Evolutionary conservation across 305 asterid species (phyloP), one percentile per base, ranked within the genome.

Genomic region (Solanum aculeatissimum): DNA sequence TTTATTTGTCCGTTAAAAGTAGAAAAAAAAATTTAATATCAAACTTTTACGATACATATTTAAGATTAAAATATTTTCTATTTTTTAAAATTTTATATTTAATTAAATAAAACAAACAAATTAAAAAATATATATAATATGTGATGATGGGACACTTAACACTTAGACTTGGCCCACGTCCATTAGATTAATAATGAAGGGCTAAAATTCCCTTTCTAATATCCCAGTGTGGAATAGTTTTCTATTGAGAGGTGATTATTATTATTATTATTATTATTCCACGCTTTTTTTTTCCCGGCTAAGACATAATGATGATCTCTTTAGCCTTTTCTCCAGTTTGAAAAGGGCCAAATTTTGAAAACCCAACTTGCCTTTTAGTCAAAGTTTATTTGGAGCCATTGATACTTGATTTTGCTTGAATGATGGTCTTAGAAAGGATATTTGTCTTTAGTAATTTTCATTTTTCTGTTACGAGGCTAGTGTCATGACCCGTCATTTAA

Each of bases 31-130:
- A n/a, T 3, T 18, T 2, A 43, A 43, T 19, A 4, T 49, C 19
- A 19, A 19, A 7, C 19, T 55, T 55, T 19, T 23, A 19, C 0
- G 0, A 2, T 0, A 1, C 1, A 3, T 8, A 3, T 0, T 0
- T 8, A 55, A 19, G 3, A 8, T 55, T 2, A 55, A 1, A 55
- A 19, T 4, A 55, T 19, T 54, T 6, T 16, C 7, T 1, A 53
- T 18, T 7, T 53, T 53, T 1, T 53, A 16, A 6, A 53, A 16
- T 1, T 18, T 0, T 16, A 1, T 18, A 4, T 2, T 1, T 18
- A 54, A 54, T 54, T 3, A 54, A 53, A 54, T 0, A 18, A 7
- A 10, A 15, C 3, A 54, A 54, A 55, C 9, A 55, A 55, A 55
- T 55, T 55, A 55, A 55, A 55, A 54, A 0, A 7, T 40, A 40